These are phyloP conservation scores for Fusarium vanettenii DNA, from an alignment of 2,329 filamentous ascomycete species.

Conservation along the genomic window DNA sequence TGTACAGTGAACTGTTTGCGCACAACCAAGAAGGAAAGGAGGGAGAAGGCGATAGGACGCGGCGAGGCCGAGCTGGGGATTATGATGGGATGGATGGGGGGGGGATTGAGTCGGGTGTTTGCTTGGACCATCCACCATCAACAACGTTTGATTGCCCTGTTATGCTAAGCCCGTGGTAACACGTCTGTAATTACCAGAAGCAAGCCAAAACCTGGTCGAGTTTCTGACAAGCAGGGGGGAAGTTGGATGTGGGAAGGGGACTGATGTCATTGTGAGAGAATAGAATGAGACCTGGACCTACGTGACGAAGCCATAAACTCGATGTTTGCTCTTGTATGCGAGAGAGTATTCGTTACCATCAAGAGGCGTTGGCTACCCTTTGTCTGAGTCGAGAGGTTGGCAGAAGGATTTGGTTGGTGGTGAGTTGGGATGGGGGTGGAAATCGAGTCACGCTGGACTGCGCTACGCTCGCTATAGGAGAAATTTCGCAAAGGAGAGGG, in stretches of 20 bases:
- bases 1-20: not conserved
- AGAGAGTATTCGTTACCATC: constrained; percentile 4
- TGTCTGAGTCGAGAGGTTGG: not conserved
- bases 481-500: not conserved
- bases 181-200: constrained; percentile 26
- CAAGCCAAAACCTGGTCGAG: constrained; percentile 21
- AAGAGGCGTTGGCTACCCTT: not conserved
- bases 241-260: not conserved
- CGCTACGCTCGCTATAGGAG: constrained; percentile 3
- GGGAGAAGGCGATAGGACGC: constrained; percentile 5
- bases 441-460: not conserved
- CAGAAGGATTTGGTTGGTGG: not conserved
- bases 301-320: constrained; percentile 35
- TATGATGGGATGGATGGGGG: constrained; percentile 11
- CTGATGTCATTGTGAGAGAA: constrained; percentile 33
- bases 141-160: constrained; percentile 37
- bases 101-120: constrained; percentile 16
- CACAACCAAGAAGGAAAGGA: constrained; percentile 11
- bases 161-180: constrained; percentile 31
- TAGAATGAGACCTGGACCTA: constrained; percentile 17
- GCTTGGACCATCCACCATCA: constrained; percentile 35
- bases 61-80: constrained; percentile 24
- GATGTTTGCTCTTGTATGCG: not conserved
- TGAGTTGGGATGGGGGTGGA: not conserved
- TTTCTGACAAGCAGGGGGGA: not conserved